Percentiles rank a stretch among this genome's conserved stretches.
Conservation (phyloP, 768 basidiomycete genomes). For the Cyathus striatus region DNA sequence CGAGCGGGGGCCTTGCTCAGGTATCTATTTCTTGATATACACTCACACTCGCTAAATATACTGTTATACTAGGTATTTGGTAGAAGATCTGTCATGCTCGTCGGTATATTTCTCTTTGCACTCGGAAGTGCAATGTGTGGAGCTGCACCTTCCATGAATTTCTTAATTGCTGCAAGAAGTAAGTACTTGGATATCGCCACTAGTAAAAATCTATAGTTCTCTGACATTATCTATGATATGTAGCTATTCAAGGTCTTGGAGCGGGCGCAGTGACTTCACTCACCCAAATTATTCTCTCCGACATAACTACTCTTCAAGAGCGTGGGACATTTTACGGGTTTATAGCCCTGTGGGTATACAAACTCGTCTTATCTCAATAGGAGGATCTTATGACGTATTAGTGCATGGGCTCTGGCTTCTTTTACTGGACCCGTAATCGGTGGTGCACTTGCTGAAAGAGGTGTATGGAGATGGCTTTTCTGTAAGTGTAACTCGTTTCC, state of each 20-base stretch:
- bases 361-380: not conserved
- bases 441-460: slow-evolving; percentile 22
- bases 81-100: not conserved
- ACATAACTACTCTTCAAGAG: slow-evolving; percentile 40
- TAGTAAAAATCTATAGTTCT: not conserved
- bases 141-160: not conserved
- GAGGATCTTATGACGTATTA: not conserved
- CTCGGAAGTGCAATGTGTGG: not conserved
- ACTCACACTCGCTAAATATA: not conserved
- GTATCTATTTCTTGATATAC: slow-evolving; percentile 6
- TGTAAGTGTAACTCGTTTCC: slow-evolving; percentile 16
- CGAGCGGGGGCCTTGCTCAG: slow-evolving; percentile 23
- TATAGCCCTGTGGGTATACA: slow-evolving; percentile 23
- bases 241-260: slow-evolving; percentile 35
- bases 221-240: not conserved
- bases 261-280: slow-evolving; percentile 32
- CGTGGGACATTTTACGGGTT: slow-evolving; percentile 34
- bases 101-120: not conserved
- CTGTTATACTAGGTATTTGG: not conserved
- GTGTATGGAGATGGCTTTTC: slow-evolving; percentile 36
- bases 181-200: no score
- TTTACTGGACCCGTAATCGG: slow-evolving; percentile 29
- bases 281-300: slow-evolving; percentile 35
- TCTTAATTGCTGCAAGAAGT: not conserved
- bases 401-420: slow-evolving; percentile 29